Base-by-base conservation (phyloP, 495 filamentous ascomycete genomes). In the Venustampulla echinocandica region DNA sequence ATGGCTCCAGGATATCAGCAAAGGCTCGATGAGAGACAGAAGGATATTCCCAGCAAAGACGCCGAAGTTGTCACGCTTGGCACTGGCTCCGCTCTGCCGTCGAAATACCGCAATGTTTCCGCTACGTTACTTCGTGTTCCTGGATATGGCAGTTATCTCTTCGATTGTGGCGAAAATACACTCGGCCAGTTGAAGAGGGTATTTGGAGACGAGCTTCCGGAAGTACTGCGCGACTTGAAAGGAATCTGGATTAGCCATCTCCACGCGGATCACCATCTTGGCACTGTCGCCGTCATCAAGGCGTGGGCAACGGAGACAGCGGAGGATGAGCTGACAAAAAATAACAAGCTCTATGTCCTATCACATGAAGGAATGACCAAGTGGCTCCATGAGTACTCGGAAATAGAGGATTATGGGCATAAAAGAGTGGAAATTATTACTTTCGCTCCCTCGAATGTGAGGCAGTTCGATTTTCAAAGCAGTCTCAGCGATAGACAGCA, bases 241-340 rank as follows among this genome's bases (percentile, higher is more conserved):
- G 74, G 78, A 53, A 84, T 99, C 44, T 96, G 86, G 83, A 90
- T 99, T 59, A 90, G 85, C 58, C 92, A 99, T 63, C 65, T 90
- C 42, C 92, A 99, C 58, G 92, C 92, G 21, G 92, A 99, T 67
- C 92, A 99, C 63, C 92, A 99, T 57, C 75, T 97, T 15, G 92
- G 92, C 23, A 85, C 80, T 0, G 71, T 73, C 20, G 73, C 82
- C 14, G 66, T 96, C 20, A 81, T 99, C 56, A 81, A 73, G 60
- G 85, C 85, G 14, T 90, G 87, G 79, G 80, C 83, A 47, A 57
- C 69, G 14, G 50, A 50, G 35, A 56, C 49, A 23, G 24, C 5
- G n/a, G 42, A 42, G 4, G 20, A 54, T 36, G 27, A 32, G 1
- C 67, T 64, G 27, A 80, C 69, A 49, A 75, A 72, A 53, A 27